Evolutionary conservation across 805 yeast genomes (phyloP), one percentile per base, ranked within the genome.

Genomic region (Jamesozyma rosinii): DNA sequence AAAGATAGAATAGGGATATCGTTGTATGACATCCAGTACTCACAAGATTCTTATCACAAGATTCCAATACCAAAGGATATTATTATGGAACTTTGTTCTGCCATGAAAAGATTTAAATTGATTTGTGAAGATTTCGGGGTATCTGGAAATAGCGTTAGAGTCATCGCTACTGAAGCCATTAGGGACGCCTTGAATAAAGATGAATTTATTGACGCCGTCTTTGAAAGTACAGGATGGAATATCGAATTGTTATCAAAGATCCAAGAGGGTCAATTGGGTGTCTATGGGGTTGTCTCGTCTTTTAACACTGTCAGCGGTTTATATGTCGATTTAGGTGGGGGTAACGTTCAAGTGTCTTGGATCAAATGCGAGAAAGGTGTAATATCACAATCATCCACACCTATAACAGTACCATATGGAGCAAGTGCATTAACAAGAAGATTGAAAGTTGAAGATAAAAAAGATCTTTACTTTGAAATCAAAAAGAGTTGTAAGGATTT

Each of bases 41-140:
- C 72, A 5, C 49, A 65, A 46, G 50, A 67, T 46, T 51, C 69
- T 36, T 45, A 53, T 5, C 65, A 60, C 13, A 67, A 67, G 13
- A 37, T 42, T 5, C 82, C 83, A 0, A 77, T 77, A 35, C 81
- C 81, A 0, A 64, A 67, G 3, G 75, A 73, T 35, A 77, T 75
- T 3, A 77, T 82, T 29, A 58, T 59, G 19, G 86, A 81, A 44
- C 76, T 82, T 18, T 70, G 76, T 43, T 67, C 72, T 19, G 81
- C 85, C 2, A 73, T 83, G 75, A 70, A 71, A 48, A 70, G 90
- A 51, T 83, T 83, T 64, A 74, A 76, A 53, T 66, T 75, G 50
- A 79, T 82, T 35, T 83, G 90, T 58, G 77, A 72, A 42, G 87
- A 81, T 60, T 83, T 83, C 54, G 87, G 86, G 20, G 88, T 83